phyloP scores from a whole-genome alignment of 2,329 filamentous ascomycete species.

The Teratosphaeria viscida region DNA sequence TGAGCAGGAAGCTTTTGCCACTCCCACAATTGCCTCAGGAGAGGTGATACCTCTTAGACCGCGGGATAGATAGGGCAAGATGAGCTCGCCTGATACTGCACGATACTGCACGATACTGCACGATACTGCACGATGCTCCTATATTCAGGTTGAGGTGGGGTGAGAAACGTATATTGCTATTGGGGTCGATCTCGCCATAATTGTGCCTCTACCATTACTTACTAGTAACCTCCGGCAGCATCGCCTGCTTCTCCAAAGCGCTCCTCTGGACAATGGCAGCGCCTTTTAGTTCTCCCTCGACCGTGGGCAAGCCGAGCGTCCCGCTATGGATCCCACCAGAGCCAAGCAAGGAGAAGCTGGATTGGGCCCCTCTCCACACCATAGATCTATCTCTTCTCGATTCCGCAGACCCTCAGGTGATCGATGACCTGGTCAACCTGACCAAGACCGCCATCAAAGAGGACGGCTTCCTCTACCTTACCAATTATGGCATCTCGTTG shows the following conservation, averaged over 20 bases:
- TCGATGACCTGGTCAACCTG: slow-evolving; percentile 34
- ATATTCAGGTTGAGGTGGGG: background rate
- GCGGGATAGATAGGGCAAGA: background rate
- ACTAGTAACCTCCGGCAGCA: background rate
- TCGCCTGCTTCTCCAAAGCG: background rate
- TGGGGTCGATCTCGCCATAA: background rate
- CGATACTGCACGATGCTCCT: too few relatives aligned
- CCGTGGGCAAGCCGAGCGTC: slow-evolving; percentile 34
- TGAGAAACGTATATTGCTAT: background rate
- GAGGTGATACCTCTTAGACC: too few relatives aligned
- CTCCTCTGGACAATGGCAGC: background rate
- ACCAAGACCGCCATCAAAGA: slow-evolving; percentile 25
- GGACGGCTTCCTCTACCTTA: slow-evolving; percentile 33
- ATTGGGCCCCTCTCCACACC: slow-evolving; percentile 27
- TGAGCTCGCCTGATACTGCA: background rate
- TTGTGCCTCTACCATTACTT: background rate
- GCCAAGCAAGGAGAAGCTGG: slow-evolving; percentile 34
- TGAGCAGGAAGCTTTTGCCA: too few relatives aligned
- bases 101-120: too few relatives aligned
- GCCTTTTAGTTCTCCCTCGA: slow-evolving; percentile 32
- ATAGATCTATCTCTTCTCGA: slow-evolving; percentile 25
- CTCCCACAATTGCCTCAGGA: too few relatives aligned
- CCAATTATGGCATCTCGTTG: slow-evolving; percentile 42
- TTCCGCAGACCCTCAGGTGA: slow-evolving; percentile 26
- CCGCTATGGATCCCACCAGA: slow-evolving; percentile 29